Evolutionary conservation across 2,329 filamentous ascomycete genomes (phyloP).

Genomic region (Cryphonectria naterciae): DNA sequence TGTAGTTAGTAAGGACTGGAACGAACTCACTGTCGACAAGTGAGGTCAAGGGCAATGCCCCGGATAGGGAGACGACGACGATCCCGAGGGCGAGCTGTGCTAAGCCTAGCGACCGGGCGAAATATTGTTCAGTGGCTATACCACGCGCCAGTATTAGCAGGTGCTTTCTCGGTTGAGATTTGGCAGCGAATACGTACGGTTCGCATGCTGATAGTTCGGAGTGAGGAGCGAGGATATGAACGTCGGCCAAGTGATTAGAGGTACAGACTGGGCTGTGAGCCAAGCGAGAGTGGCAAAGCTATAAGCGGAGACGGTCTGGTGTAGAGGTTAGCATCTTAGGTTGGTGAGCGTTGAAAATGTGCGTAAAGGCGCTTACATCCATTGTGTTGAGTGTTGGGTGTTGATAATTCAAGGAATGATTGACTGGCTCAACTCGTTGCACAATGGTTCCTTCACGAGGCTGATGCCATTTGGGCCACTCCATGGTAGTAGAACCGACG

Average conservation of each 20-base stretch:
- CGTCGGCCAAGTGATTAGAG: conserved; percentile 52
- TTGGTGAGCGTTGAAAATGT: not conserved
- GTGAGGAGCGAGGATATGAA: conserved; percentile 51
- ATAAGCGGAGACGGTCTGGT: conserved; percentile 54
- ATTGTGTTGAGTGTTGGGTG: conserved; percentile 7
- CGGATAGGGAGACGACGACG: conserved; percentile 70
- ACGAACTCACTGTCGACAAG: conserved; percentile 43
- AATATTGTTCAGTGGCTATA: conserved; percentile 70
- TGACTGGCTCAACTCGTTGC: not conserved
- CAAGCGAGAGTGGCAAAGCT: conserved; percentile 56
- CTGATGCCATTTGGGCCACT: not conserved
- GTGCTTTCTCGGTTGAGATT: not conserved
- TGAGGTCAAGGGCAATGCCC: conserved; percentile 68
- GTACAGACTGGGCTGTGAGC: conserved; percentile 52
- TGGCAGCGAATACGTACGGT: conserved; percentile 35
- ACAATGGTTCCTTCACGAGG: not conserved
- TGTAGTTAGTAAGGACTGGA: too few relatives aligned
- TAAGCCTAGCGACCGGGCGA: conserved; percentile 72
- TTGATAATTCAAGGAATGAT: not conserved
- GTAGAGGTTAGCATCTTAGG: not conserved
- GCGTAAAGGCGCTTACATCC: conserved; percentile 23
- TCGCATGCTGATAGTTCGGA: conserved; percentile 38
- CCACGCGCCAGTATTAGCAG: not conserved
- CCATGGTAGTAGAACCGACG: not conserved
- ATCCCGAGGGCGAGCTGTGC: conserved; percentile 67